phyloP scores from a whole-genome alignment of 83 land plant species.

The Picea abies region DNA sequence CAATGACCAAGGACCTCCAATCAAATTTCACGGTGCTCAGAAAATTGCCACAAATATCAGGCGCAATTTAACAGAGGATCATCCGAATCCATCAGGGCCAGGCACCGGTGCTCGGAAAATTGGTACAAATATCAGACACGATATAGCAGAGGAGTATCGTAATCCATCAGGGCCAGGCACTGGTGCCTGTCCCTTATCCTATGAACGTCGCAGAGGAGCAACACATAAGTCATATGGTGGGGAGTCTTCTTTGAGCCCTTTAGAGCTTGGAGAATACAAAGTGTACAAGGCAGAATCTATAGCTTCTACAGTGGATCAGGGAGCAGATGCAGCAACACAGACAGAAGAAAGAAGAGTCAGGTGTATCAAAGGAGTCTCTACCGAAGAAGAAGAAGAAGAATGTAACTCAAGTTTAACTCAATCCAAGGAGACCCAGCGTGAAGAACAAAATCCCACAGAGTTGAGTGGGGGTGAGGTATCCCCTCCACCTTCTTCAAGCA shows the following conservation, averaged over 20 bases:
- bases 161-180: not conserved
- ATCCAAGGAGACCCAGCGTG: constrained; percentile 6
- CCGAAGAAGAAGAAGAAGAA: constrained; percentile 21
- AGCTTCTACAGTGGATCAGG: constrained; percentile 12
- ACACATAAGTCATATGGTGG: not conserved
- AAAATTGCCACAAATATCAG: not conserved
- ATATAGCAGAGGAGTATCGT: not conserved
- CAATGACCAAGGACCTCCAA: not conserved
- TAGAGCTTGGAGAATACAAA: constrained; percentile 45
- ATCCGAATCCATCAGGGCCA: not conserved
- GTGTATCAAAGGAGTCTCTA: constrained; percentile 17
- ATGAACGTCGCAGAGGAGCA: constrained; percentile 2
- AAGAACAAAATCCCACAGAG: constrained; percentile 24
- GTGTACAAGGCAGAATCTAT: constrained; percentile 39
- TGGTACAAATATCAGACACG: not conserved
- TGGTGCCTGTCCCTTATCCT: not conserved
- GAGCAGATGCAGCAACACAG: constrained; percentile 18
- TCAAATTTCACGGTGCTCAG: not conserved
- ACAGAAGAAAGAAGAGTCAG: constrained; percentile 18
- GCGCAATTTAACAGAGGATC: not conserved
- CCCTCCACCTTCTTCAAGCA: constrained; percentile 51
- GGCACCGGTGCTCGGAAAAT: not conserved
- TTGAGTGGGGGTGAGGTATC: constrained; percentile 26
- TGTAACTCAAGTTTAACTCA: constrained; percentile 12
- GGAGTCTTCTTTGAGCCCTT: constrained; percentile 11